Percentiles rank a stretch among this genome's conserved stretches.
Evolutionary conservation across 2,329 filamentous ascomycete species (phyloP).

Genomic region (Colletotrichum gigasporum): DNA sequence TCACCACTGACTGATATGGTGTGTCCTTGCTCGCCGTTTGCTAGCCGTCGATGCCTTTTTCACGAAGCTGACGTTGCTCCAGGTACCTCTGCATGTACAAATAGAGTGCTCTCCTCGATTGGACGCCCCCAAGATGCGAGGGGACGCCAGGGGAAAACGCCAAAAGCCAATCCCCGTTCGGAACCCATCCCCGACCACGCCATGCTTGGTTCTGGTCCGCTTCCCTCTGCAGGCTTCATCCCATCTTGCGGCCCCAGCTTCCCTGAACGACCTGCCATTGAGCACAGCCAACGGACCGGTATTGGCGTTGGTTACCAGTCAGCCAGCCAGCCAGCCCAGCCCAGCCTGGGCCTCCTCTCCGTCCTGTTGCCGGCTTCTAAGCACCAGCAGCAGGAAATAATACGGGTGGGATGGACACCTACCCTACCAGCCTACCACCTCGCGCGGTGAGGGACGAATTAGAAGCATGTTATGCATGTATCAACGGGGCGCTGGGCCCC

Average conservation of each 20-base stretch:
- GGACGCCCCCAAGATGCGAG: constrained; percentile 19
- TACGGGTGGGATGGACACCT: not conserved
- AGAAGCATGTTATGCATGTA: not conserved
- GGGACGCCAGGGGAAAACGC: constrained; percentile 15
- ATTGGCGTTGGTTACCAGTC: not conserved
- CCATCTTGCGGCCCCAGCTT: constrained; percentile 27
- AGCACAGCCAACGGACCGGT: not conserved
- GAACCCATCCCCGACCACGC: constrained; percentile 24
- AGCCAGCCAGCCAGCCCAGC: not conserved
- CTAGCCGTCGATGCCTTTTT: not conserved
- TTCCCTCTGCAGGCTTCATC: constrained; percentile 25
- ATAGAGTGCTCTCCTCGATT: not conserved
- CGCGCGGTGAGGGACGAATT: not conserved
- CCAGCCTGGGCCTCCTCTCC: not conserved
- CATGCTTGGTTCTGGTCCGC: constrained; percentile 22
- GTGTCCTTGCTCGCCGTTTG: not conserved
- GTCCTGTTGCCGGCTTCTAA: not conserved
- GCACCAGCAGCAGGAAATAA: not conserved
- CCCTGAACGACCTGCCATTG: not conserved
- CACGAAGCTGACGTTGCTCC: not conserved
- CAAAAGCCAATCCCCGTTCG: constrained; percentile 26
- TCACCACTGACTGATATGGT: not conserved
- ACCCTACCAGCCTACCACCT: not conserved
- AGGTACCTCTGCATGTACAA: not conserved
- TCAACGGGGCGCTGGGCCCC: constrained; percentile 7